These are phyloP conservation scores for Alnus rubra DNA, from an alignment of 306 rosid genomes.

Conservation along the genomic window DNA sequence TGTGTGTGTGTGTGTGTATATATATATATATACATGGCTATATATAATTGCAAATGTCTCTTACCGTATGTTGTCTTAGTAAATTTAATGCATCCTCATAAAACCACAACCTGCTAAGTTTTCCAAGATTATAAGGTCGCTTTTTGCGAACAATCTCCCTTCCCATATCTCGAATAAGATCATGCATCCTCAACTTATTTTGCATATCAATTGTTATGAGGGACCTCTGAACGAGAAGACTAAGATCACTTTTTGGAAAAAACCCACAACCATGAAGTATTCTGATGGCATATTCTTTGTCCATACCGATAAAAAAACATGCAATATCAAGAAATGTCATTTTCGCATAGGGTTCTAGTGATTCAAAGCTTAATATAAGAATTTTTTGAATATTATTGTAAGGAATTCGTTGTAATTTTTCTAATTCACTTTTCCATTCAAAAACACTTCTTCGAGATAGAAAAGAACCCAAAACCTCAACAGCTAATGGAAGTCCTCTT, in stretches of 20 bases:
- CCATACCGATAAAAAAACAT: slow-evolving; percentile 44
- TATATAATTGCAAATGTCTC: background rate
- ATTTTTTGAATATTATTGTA: slow-evolving; percentile 26
- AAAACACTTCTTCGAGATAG: slow-evolving; percentile 8
- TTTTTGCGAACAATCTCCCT: slow-evolving; percentile 32
- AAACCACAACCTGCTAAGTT: slow-evolving; percentile 27
- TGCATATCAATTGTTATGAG: slow-evolving; percentile 24
- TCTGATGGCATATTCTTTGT: slow-evolving; percentile 4
- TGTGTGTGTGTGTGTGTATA: too few relatives aligned
- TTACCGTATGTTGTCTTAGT: background rate
- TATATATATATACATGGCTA: background rate
- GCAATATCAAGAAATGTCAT: slow-evolving; percentile 46
- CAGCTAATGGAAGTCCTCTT: slow-evolving; percentile 46
- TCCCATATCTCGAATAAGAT: slow-evolving; percentile 46
- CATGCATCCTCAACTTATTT: slow-evolving; percentile 24
- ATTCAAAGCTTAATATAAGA: slow-evolving; percentile 31
- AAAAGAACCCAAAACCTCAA: slow-evolving; percentile 39
- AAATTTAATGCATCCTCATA: background rate
- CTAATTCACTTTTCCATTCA: slow-evolving; percentile 34
- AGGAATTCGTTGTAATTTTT: slow-evolving; percentile 31
- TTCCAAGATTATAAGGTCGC: slow-evolving; percentile 4
- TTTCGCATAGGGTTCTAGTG: slow-evolving; percentile 3
- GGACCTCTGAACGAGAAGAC: slow-evolving; percentile 27
- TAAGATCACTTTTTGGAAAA: slow-evolving; percentile 30
- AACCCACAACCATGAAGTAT: slow-evolving; percentile 35